Percentiles rank a stretch among this genome's conserved stretches.
These are phyloP conservation scores for Sideroxylon spinosum DNA, from an alignment of 179 eudicot genomes.

Conservation along the genomic window DNA sequence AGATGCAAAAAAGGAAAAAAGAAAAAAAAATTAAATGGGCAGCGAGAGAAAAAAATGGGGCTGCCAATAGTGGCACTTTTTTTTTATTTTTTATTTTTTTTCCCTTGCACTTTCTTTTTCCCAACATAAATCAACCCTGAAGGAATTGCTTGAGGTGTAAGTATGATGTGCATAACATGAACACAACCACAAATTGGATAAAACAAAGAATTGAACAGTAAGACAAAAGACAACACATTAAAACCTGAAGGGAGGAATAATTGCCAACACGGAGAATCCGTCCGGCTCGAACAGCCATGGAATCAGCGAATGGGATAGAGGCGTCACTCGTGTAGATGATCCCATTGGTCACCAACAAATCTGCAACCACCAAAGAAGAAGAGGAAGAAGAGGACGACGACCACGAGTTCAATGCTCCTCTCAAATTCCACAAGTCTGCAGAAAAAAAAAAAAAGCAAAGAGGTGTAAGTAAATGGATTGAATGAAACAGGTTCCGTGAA, in stretches of 20 bases:
- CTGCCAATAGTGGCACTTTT: too few relatives aligned
- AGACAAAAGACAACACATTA: not conserved
- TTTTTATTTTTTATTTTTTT: too few relatives aligned
- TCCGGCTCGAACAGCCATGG: constrained; percentile 63
- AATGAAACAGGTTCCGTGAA: not conserved
- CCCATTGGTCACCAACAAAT: constrained; percentile 73
- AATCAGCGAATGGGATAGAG: constrained; percentile 64
- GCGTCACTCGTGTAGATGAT: constrained; percentile 71
- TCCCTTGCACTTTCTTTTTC: too few relatives aligned
- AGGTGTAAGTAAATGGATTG: not conserved
- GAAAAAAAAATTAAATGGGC: too few relatives aligned
- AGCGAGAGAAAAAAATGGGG: too few relatives aligned
- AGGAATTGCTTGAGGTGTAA: too few relatives aligned
- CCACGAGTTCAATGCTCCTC: not conserved
- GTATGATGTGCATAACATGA: too few relatives aligned
- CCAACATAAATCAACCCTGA: too few relatives aligned
- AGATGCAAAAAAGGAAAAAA: too few relatives aligned
- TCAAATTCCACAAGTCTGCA: constrained; percentile 18
- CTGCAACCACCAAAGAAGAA: constrained; percentile 35
- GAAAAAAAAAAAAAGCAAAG: not conserved
- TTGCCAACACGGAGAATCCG: constrained; percentile 60
- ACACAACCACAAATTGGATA: too few relatives aligned
- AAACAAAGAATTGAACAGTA: not conserved
- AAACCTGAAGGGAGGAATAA: constrained; percentile 60
- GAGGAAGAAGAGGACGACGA: constrained; percentile 15